A percentile compares a stretch with the other conserved stretches of the same genome.
Evolutionary conservation across 1,284 basidiomycete species (phyloP).

Genomic region (Cystobasidiaceae sp.): DNA sequence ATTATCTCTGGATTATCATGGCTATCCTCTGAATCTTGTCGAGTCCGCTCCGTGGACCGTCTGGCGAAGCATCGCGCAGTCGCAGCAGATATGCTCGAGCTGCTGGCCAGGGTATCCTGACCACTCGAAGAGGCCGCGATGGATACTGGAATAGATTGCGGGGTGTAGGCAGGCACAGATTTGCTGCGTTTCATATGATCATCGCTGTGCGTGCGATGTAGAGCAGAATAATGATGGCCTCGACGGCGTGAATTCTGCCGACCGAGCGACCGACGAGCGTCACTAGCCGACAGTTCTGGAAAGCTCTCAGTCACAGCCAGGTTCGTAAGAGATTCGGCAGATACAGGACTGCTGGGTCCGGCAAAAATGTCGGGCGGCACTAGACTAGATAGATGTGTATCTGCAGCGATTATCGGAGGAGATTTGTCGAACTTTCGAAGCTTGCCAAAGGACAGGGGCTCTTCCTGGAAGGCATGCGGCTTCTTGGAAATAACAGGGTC

Average conservation of each 20-base stretch:
- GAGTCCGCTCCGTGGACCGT: neutral
- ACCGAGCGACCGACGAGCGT: neutral
- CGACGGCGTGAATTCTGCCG: no score
- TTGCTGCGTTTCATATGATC: neutral
- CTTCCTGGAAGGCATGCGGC: no score
- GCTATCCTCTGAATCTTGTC: neutral
- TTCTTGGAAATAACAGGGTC: no score
- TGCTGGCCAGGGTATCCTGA: neutral
- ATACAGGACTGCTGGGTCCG: slow-evolving; percentile 1
- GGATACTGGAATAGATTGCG: neutral
- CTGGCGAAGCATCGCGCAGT: neutral
- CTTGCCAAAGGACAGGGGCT: no score
- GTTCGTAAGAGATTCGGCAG: neutral
- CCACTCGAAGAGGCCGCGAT: neutral
- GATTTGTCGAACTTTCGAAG: no score
- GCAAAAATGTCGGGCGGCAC: slow-evolving; percentile 6
- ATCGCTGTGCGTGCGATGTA: neutral
- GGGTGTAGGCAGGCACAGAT: neutral
- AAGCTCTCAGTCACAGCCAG: neutral
- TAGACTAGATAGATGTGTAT: neutral
- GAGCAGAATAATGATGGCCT: no score
- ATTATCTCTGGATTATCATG: neutral
- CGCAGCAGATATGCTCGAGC: neutral
- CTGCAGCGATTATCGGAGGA: neutral
- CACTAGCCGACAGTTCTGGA: neutral